Conservation (phyloP, 192 early-diverging fungal genomes). For the Rhizoclosmatium sp. region DNA sequence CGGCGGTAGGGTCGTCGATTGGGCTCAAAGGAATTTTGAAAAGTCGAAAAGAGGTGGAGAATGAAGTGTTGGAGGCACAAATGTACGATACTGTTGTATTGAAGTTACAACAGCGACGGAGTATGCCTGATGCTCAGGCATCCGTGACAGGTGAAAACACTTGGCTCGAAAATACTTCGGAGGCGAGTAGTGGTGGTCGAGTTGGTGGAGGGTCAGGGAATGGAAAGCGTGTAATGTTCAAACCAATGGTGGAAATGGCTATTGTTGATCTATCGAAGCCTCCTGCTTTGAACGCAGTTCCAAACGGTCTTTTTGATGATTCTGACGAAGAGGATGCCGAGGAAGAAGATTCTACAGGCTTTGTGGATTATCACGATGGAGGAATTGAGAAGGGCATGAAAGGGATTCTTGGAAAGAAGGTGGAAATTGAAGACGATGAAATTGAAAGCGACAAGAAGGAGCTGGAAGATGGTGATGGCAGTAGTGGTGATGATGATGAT, state of each 20-base stretch:
- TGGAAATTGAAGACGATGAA: slow-evolving; percentile 13
- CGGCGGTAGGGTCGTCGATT: background rate
- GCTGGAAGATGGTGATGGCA: background rate
- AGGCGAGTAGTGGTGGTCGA: background rate
- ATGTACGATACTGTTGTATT: slow-evolving; percentile 1
- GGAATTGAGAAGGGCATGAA: slow-evolving; percentile 6
- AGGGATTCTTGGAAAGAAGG: background rate
- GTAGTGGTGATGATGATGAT: background rate
- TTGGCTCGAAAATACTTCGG: background rate
- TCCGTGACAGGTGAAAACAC: background rate
- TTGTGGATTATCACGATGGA: slow-evolving; percentile 13
- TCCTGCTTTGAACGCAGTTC: background rate
- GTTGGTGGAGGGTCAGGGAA: background rate
- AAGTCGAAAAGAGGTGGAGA: background rate
- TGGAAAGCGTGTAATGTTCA: slow-evolving; percentile 1
- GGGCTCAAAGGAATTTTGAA: slow-evolving; percentile 11
- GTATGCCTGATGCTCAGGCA: background rate
- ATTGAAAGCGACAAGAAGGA: background rate
- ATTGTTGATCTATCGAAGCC: slow-evolving; percentile 19
- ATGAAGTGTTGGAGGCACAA: slow-evolving; percentile 5
- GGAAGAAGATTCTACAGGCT: background rate
- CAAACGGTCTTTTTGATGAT: slow-evolving; percentile 21
- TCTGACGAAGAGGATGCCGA: slow-evolving; percentile 3
- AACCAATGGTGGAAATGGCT: slow-evolving; percentile 14
- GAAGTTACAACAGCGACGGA: background rate